Evolutionary conservation across 2,329 filamentous ascomycete genomes (phyloP).

Genomic region (Aaosphaeria arxii): DNA sequence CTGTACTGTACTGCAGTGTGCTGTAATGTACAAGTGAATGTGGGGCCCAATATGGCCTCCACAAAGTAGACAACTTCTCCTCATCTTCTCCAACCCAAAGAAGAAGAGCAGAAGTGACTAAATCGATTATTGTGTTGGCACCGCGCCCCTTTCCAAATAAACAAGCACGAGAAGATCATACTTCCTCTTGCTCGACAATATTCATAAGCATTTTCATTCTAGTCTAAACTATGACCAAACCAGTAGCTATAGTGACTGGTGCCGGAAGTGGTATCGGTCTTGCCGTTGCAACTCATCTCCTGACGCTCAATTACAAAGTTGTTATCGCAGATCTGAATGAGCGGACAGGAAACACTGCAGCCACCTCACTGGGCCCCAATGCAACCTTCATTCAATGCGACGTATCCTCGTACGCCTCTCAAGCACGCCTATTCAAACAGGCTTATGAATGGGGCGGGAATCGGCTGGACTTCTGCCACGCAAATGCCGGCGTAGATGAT

Average conservation of each 20-base stretch:
- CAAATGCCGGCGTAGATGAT: constrained; percentile 45
- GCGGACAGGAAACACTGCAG: constrained; percentile 20
- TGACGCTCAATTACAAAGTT: constrained; percentile 38
- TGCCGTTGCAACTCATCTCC: constrained; percentile 41
- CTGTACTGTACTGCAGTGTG: too few relatives aligned
- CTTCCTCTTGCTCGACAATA: too few relatives aligned
- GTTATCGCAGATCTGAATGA: constrained; percentile 46
- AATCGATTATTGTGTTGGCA: too few relatives aligned
- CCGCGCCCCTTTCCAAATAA: too few relatives aligned
- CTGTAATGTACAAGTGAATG: too few relatives aligned
- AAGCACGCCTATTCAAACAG: constrained; percentile 38
- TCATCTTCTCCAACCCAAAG: too few relatives aligned
- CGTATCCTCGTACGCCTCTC: constrained; percentile 39
- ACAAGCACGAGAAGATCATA: too few relatives aligned
- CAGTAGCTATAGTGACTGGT: constrained; percentile 46
- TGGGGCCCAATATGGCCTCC: too few relatives aligned
- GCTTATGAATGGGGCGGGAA: constrained; percentile 43
- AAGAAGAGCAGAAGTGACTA: too few relatives aligned
- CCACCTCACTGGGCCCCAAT: constrained; percentile 27
- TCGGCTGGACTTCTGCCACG: constrained; percentile 42
- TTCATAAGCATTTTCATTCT: too few relatives aligned
- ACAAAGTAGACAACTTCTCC: too few relatives aligned
- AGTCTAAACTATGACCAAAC: constrained; percentile 27
- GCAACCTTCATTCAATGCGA: constrained; percentile 39
- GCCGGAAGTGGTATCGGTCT: constrained; percentile 46